phyloP scores from a whole-genome alignment of 2,329 filamentous ascomycete genomes.

The Drechslera avenae region DNA sequence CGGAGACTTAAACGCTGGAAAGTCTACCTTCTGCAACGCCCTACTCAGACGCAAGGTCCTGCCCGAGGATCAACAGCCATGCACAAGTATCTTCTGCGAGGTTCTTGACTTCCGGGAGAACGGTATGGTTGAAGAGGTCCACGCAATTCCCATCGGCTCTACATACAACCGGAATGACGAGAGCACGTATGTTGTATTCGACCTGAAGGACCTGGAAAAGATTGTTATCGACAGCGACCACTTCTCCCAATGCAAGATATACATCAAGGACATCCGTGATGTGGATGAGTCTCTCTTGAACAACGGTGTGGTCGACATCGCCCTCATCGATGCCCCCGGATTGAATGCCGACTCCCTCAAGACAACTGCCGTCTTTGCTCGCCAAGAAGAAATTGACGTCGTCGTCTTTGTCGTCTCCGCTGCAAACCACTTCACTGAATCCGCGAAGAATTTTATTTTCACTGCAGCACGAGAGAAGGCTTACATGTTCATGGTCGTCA shows the following conservation, averaged over 20 bases:
- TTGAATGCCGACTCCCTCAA: conserved; percentile 96
- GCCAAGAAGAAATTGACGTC: conserved; percentile 98
- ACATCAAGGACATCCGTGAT: conserved; percentile 84
- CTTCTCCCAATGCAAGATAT: conserved; percentile 96
- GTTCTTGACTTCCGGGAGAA: conserved; percentile 93
- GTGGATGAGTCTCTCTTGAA: conserved; percentile 94
- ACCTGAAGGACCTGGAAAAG: conserved; percentile 77
- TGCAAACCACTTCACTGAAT: conserved; percentile 96
- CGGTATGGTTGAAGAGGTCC: conserved; percentile 88
- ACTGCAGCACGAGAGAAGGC: conserved; percentile 96
- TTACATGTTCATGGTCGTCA: conserved; percentile 98
- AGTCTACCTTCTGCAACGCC: conserved; percentile 99
- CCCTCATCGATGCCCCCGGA: conserved; percentile 93
- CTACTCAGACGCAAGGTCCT: conserved; percentile 87
- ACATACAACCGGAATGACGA: conserved; percentile 89
- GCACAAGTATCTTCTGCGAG: conserved; percentile 98
- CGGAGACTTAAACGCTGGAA: conserved; percentile 94
- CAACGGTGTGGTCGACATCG: conserved; percentile 97
- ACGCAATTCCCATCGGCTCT: conserved; percentile 83
- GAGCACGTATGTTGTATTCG: conserved; percentile 88
- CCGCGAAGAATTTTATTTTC: conserved; percentile 97
- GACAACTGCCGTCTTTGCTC: conserved; percentile 94
- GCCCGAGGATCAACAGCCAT: conserved; percentile 96
- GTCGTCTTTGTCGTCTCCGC: conserved; percentile 98
- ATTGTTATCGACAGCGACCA: conserved; percentile 87